Conservation (phyloP, 192 early-diverging fungal genomes). For the Coemansia aciculifera region DNA sequence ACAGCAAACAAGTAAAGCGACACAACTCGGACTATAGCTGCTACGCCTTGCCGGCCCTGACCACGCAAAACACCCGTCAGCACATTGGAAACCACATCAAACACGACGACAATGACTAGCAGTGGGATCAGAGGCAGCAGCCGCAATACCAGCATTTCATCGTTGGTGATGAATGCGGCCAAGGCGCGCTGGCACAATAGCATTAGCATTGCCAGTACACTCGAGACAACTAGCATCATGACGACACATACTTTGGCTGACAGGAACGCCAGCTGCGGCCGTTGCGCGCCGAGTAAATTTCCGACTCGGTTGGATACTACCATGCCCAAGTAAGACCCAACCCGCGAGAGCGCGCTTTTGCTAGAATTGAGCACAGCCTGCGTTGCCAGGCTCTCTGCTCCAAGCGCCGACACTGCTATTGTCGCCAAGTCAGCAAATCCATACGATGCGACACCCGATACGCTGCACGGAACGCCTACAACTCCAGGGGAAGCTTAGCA, state of each 20-base stretch:
- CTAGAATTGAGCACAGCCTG: conserved; percentile 82
- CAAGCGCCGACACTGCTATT: conserved; percentile 75
- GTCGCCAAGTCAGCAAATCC: conserved; percentile 69
- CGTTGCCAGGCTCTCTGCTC: conserved; percentile 72
- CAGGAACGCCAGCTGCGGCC: conserved; percentile 29
- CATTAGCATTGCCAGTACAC: conserved; percentile 50
- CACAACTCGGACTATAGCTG: conserved; percentile 51
- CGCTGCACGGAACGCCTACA: conserved; percentile 46
- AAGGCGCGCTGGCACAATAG: conserved; percentile 57
- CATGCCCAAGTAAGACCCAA: conserved; percentile 72
- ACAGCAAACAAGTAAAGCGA: conserved; percentile 56
- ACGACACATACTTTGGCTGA: conserved; percentile 53
- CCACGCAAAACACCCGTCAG: conserved; percentile 61
- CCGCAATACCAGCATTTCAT: conserved; percentile 15
- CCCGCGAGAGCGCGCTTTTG: conserved; percentile 66
- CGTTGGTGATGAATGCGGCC: conserved; percentile 57
- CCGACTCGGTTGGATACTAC: conserved; percentile 82
- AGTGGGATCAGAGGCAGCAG: conserved; percentile 37
- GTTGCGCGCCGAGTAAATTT: conserved; percentile 66
- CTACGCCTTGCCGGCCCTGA: conserved; percentile 58
- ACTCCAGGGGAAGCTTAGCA: too few relatives aligned
- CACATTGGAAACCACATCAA: conserved; percentile 62
- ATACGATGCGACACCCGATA: conserved; percentile 51
- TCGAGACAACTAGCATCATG: conserved; percentile 50
- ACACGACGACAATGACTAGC: conserved; percentile 36